Percentiles rank a stretch among this genome's conserved stretches.
Evolutionary conservation across 2,329 filamentous ascomycete species (phyloP).

Genomic region (Teratosphaeriaceae sp.): DNA sequence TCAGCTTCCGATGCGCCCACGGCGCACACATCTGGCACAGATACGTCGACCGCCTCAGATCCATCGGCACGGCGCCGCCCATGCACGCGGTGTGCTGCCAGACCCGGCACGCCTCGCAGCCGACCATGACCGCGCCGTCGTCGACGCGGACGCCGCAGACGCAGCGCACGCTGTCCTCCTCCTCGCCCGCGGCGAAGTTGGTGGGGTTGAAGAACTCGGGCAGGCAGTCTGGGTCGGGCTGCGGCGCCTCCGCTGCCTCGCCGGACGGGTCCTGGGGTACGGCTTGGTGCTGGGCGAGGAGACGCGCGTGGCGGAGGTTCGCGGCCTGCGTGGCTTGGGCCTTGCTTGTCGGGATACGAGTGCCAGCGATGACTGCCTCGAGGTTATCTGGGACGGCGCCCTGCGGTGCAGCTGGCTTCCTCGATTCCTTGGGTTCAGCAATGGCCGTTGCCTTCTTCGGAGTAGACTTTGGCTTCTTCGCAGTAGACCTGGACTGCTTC

Average conservation of each 20-base stretch:
- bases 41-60: slow-evolving; percentile 12
- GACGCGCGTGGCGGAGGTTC: slow-evolving; percentile 11
- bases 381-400: slow-evolving; percentile 1
- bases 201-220: slow-evolving; percentile 21
- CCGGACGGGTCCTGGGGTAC: background rate
- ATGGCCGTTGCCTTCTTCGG: background rate
- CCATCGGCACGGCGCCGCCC: slow-evolving; percentile 10
- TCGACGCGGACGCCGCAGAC: slow-evolving; percentile 20
- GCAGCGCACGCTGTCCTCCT: slow-evolving; percentile 19
- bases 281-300: slow-evolving; percentile 9
- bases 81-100: slow-evolving; percentile 27
- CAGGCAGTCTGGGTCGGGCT: slow-evolving; percentile 14
- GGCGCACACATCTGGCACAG: slow-evolving; percentile 22
- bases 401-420: too few relatives aligned
- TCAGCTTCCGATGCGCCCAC: slow-evolving; percentile 12
- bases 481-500: background rate
- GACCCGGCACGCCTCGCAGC: slow-evolving; percentile 21
- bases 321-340: slow-evolving; percentile 16
- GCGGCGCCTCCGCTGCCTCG: too few relatives aligned
- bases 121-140: slow-evolving; percentile 15
- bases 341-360: slow-evolving; percentile 12
- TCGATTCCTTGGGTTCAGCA: too few relatives aligned
- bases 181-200: slow-evolving; percentile 15
- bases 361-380: slow-evolving; percentile 18
- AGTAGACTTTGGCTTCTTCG: too few relatives aligned